Base-by-base conservation (phyloP, 768 basidiomycete genomes). In the Termitomyces sp. region DNA sequence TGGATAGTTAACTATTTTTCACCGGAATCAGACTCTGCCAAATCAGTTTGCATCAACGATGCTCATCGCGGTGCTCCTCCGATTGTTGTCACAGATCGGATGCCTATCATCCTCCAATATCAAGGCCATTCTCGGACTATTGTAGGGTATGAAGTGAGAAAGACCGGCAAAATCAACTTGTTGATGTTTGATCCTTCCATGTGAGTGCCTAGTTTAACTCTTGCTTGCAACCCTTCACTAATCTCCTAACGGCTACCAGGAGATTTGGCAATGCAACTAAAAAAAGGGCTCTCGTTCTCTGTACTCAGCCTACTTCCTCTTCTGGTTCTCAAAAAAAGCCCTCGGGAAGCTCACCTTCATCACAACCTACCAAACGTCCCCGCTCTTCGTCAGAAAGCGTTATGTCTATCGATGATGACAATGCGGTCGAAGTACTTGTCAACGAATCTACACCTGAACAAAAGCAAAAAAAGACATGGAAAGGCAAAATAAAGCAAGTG, bases 111-210 rank as follows among this genome's bases (percentile, higher is more conserved):
- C 44, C 74, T 96, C 51, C 87, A 96, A 74, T 85, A 91, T 65
- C 68, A 78, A 7, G 92, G 92, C 0, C 94, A 97, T 72, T 97
- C 94, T n/a, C 73, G 89, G 26, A 87, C 88, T 4, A 84, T 97
- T 13, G 79, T 97, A 3, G 94, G 94, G 1, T 94, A 88, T 63
- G 92, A 95, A 69, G 70, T 86, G 40, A 76, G 74, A 54, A 81
- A 78, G 62, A 74, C 74, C 16, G 86, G 84, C 7, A 69, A 73
- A 13, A 75, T 82, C 40, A 86, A 82, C 61, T 76, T 97, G 9
- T 74, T 96, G 14, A 74, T 81, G 7, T 92, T 94, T 61, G 92
- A 97, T 73, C 91, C 94, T 18, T 82, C 83, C 16, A 76, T 66
- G 90, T 89, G 60, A 63, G 75, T 64, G 14, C 24, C 22, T 36